Evolutionary conservation across 1,139 yeast species (phyloP).

Genomic region (Candida mesenterica): DNA sequence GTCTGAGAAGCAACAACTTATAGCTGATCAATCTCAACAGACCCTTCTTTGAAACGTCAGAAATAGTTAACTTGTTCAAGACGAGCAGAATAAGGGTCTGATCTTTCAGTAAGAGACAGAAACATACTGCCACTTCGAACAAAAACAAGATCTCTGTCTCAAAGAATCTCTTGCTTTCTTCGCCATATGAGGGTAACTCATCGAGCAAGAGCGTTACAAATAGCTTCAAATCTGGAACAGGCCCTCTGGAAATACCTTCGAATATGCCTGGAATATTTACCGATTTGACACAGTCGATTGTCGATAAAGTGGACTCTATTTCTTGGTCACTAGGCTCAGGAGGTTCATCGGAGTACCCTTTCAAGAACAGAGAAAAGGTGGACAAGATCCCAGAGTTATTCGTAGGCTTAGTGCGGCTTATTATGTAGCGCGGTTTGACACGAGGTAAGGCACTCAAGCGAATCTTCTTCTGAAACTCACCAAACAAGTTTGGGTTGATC

Average conservation of each 20-base stretch:
- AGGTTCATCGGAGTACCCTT: constrained; percentile 82
- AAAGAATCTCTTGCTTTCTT: constrained; percentile 43
- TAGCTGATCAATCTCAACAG: constrained; percentile 37
- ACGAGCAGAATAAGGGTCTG: constrained; percentile 26
- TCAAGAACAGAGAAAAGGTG: constrained; percentile 86
- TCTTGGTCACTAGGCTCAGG: constrained; percentile 93
- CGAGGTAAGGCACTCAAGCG: constrained; percentile 53
- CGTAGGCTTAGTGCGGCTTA: constrained; percentile 58
- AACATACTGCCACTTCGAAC: constrained; percentile 53
- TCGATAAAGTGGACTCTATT: constrained; percentile 78
- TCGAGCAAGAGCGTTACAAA: constrained; percentile 25
- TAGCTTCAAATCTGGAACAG: constrained; percentile 21
- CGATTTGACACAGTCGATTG: constrained; percentile 77
- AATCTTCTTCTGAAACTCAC: constrained; percentile 58
- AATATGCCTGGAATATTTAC: constrained; percentile 57
- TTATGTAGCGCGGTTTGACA: constrained; percentile 63
- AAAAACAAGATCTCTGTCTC: constrained; percentile 57
- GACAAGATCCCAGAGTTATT: constrained; percentile 79
- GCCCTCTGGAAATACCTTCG: constrained; percentile 37
- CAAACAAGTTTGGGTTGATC: constrained; percentile 63
- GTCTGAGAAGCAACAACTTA: constrained; percentile 41
- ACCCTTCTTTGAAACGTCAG: constrained; percentile 29
- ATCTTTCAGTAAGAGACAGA: constrained; percentile 46
- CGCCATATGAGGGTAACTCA: constrained; percentile 30
- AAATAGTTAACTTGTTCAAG: constrained; percentile 20